Evolutionary conservation across 2,329 filamentous ascomycete genomes (phyloP), one percentile per base, ranked within the genome.

Genomic region (Diaporthe australafricana): DNA sequence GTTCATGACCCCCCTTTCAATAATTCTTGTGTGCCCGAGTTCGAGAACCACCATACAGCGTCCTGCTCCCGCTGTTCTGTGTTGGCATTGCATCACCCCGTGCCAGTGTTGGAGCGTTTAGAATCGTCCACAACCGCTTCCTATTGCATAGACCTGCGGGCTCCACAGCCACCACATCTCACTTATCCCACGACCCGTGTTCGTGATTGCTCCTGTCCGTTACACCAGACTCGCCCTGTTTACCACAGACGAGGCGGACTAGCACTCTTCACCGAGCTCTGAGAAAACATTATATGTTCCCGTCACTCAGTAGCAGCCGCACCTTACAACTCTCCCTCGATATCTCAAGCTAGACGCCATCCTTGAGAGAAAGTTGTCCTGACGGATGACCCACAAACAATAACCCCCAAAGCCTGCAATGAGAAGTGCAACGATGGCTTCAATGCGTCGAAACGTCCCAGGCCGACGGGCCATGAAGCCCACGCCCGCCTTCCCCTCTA

Each of bases 401-500:
- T 68, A 68, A 63, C 45, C 40, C 71, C 40, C 50, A 71, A 67
- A 55, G 47, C 55, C 53, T 25, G 52, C 55, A 63, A 62, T 68
- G 55, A 38, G 62, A 63, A 67, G 52, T 32, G n/a, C 69, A 48
- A 38, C 25, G 25, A 45, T 40, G 48, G 45, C 53, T 70, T 69
- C 70, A n/a, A 73, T 71, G 72, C 70, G 72, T 55, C 69, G 69
- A 66, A 53, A 53, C 56, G 27, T 62, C 42, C 63, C 55, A 50
- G 45, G 53, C 25, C 45, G 70, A 12, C 57, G 72, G 70, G 72
- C 52, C 40, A 60, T 53, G 69, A 80, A 78, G 74, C 73, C 75
- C 69, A 77, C 74, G 47, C 80, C 83, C 35, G 79, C 82, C 17
- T 85, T 83, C 72, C 84, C 83, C 38, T 77, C 74, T 55, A 79